A percentile compares a stretch with the other conserved stretches of the same genome.
phyloP scores from a whole-genome alignment of 805 yeast species.

The Zygosaccharomyces bisporus region DNA sequence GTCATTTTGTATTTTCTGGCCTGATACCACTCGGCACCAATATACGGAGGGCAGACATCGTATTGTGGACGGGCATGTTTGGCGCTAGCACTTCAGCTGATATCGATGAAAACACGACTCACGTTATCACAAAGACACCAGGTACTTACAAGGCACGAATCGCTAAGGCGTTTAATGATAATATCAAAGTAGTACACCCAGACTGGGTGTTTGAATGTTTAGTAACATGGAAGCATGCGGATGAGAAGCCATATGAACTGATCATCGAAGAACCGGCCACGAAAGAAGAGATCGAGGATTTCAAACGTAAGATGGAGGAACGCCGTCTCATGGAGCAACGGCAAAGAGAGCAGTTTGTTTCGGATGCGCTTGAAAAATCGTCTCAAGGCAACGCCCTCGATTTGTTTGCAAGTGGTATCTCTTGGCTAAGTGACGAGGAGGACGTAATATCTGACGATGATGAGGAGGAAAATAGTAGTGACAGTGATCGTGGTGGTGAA shows the following conservation, averaged over 20 bases:
- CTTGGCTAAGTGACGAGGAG: constrained; percentile 35
- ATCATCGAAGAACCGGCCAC: constrained; percentile 47
- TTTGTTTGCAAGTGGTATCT: constrained; percentile 31
- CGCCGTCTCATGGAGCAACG: constrained; percentile 15
- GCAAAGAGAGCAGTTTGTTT: constrained; percentile 23
- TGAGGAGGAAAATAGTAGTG: constrained; percentile 21
- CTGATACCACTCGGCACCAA: constrained; percentile 80
- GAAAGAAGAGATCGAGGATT: constrained; percentile 39
- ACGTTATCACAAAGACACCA: constrained; percentile 76
- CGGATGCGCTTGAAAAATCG: constrained; percentile 15
- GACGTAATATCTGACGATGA: constrained; percentile 29
- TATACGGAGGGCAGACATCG: constrained; percentile 75
- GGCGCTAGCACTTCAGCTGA: constrained; percentile 82
- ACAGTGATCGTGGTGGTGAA: constrained; percentile 23
- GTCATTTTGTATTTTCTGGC: constrained; percentile 78
- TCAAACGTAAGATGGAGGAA: constrained; percentile 32
- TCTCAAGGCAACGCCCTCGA: constrained; percentile 18
- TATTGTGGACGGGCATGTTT: constrained; percentile 86
- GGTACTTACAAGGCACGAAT: constrained; percentile 81
- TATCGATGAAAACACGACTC: constrained; percentile 72
- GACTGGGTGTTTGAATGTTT: constrained; percentile 91
- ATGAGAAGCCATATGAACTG: constrained; percentile 57
- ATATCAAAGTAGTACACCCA: constrained; percentile 76
- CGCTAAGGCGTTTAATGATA: constrained; percentile 61
- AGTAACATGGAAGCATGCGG: constrained; percentile 68